Evolutionary conservation across 208 protist genomes (phyloP).

Genomic region (Trichomonas vaginalis): DNA sequence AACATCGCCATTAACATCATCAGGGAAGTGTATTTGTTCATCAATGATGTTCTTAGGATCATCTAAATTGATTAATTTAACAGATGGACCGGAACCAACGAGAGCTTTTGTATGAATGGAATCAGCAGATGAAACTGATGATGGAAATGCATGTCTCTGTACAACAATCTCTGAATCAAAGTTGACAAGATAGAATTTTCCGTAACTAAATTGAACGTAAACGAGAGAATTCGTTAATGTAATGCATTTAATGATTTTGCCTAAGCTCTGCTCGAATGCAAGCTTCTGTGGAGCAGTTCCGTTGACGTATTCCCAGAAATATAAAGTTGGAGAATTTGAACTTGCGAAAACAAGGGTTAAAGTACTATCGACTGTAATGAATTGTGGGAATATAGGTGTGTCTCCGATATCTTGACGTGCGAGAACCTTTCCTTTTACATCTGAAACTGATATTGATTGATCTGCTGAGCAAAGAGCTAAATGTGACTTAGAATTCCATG

Average conservation of each 20-base stretch:
- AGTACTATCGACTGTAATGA: not conserved
- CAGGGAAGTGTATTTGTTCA: not conserved
- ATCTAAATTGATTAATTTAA: not conserved
- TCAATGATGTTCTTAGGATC: not conserved
- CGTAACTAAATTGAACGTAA: not conserved
- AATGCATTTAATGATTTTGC: not conserved
- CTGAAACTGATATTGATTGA: not conserved
- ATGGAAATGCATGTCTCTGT: not conserved
- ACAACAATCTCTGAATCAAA: not conserved
- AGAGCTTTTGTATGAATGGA: not conserved
- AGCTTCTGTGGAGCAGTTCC: not conserved
- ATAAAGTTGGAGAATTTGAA: not conserved
- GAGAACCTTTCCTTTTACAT: not conserved
- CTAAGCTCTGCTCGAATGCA: not conserved
- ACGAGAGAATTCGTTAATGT: not conserved
- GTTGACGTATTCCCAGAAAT: slow-evolving; percentile 8
- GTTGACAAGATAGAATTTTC: not conserved
- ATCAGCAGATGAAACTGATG: not conserved
- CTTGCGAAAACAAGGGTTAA: not conserved
- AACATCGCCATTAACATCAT: not conserved
- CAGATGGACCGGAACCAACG: not conserved
- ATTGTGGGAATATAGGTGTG: not conserved
- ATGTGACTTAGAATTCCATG: not conserved
- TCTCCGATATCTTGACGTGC: not conserved
- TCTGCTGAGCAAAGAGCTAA: not conserved